Percentiles rank a stretch among this genome's conserved stretches.
phyloP scores from a whole-genome alignment of 1,284 basidiomycete species.

The Gymnopus androsaceus region DNA sequence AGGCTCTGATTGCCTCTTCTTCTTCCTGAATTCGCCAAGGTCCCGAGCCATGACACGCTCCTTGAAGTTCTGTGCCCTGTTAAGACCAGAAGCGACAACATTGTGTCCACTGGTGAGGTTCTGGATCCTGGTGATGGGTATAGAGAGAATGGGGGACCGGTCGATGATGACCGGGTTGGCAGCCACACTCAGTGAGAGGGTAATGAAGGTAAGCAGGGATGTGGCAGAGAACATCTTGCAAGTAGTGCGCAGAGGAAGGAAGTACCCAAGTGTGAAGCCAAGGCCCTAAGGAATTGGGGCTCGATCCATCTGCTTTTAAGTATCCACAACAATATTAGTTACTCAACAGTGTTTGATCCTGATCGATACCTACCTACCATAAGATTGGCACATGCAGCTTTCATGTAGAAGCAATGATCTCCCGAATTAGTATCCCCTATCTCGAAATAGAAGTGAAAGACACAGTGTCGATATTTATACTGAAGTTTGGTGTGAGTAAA shows the following conservation, averaged over 20 bases:
- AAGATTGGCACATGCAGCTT: too few species aligned
- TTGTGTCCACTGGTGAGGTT: constrained; percentile 11
- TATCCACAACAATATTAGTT: too few species aligned
- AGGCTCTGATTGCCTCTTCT: constrained; percentile 6
- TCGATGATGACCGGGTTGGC: constrained; percentile 10
- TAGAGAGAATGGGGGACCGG: constrained; percentile 8
- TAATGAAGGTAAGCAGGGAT: constrained; percentile 4
- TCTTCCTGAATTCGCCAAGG: not conserved
- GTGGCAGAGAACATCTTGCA: constrained; percentile 10
- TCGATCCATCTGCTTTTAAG: not conserved
- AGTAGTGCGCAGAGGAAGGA: not conserved
- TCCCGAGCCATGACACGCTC: not conserved
- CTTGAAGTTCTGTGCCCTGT: constrained; percentile 10
- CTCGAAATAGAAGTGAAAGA: too few species aligned
- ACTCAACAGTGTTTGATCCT: too few species aligned
- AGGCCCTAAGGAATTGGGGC: not conserved
- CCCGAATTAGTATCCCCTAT: too few species aligned
- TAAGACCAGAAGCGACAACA: not conserved
- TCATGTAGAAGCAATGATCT: too few species aligned
- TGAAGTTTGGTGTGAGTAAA: too few species aligned
- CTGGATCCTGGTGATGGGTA: not conserved
- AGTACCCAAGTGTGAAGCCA: not conserved
- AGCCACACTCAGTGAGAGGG: not conserved
- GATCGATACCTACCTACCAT: too few species aligned
- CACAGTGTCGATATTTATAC: too few species aligned